phyloP scores from a whole-genome alignment of 257 asterid genomes.

The Linderniella brevidens region DNA sequence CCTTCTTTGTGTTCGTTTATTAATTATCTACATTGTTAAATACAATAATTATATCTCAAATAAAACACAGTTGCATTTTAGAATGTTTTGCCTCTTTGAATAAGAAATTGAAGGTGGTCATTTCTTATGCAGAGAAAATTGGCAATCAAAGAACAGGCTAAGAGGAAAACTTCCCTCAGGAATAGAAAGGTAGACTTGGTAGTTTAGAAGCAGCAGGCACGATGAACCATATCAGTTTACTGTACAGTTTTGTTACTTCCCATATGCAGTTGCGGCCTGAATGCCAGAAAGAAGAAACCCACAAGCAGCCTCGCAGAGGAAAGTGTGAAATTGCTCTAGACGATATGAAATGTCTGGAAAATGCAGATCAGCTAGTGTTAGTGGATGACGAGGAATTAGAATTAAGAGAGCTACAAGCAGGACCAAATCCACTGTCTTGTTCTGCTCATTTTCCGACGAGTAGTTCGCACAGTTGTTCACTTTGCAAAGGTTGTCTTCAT shows the following conservation, averaged over 20 bases:
- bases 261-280: constrained; percentile 27
- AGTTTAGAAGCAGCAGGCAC: constrained; percentile 1
- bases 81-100: background rate
- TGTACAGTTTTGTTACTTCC: constrained; percentile 7
- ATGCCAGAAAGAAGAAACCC: constrained; percentile 30
- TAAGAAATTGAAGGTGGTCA: constrained; percentile 2
- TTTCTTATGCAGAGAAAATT: constrained; percentile 41
- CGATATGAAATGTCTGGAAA: constrained; percentile 26
- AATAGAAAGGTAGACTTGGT: constrained; percentile 35
- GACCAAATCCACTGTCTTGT: constrained; percentile 69
- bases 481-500: constrained; percentile 70
- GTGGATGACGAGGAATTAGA: constrained; percentile 93
- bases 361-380: constrained; percentile 30
- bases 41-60: background rate
- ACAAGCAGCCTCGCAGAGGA: constrained; percentile 30
- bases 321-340: constrained; percentile 74
- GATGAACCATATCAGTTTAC: background rate
- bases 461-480: constrained; percentile 72
- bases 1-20: constrained; percentile 2
- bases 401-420: constrained; percentile 68
- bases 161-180: constrained; percentile 38
- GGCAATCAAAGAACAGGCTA: constrained; percentile 41
- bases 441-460: constrained; percentile 51
- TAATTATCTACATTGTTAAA: background rate
- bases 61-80: background rate